Evolutionary conservation across 139 green algal genomes (phyloP), one percentile per base, ranked within the genome.

Genomic region (Picochlorum sp.): DNA sequence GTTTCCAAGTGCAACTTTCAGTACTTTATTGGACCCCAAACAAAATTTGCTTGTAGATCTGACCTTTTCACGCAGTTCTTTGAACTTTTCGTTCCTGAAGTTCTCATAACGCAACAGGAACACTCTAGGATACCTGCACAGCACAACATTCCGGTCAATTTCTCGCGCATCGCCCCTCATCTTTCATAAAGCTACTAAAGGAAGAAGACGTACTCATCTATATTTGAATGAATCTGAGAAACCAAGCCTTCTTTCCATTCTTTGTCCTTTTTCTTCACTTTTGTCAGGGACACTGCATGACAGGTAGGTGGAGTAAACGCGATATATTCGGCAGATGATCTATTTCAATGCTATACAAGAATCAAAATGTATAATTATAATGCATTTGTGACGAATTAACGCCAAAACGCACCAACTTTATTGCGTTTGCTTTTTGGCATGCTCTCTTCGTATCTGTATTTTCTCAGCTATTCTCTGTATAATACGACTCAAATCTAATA

Each of bases 31-130:
- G 59, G 78, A 87, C 18, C 88, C 91, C 77, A 98, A 76, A 41
- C 91, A 80, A 70, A 98, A 97, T 71, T 89, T 90, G 86, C 83
- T 89, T 57, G 52, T 84, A 0, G 83, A 82, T 18, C 60, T 38
- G 13, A 79, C 68, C 62, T 94, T 79, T 8, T 96, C 82, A 13
- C 90, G 66, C 26, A 98, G 74, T 68, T 92, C 77, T 75, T 98
- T 97, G 68, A 98, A 92, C 44, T 82, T 81, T 49, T 92, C 90
- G 47, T 94, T 98, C 6, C 92, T 78, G 77, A 97, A 92, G 77
- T 98, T 97, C 26, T 86, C 60, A 47, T 91, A 85, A 20, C 73
- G 69, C 65, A 97, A 95, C 2, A 97, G 57, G 66, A 95, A 98
- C 2, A 95, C 65, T 14, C 67, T 63, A 13, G 80, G 76, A 58